These are phyloP conservation scores for Avena atlantica DNA, from an alignment of 176 grass and related monocot species.

Conservation along the genomic window DNA sequence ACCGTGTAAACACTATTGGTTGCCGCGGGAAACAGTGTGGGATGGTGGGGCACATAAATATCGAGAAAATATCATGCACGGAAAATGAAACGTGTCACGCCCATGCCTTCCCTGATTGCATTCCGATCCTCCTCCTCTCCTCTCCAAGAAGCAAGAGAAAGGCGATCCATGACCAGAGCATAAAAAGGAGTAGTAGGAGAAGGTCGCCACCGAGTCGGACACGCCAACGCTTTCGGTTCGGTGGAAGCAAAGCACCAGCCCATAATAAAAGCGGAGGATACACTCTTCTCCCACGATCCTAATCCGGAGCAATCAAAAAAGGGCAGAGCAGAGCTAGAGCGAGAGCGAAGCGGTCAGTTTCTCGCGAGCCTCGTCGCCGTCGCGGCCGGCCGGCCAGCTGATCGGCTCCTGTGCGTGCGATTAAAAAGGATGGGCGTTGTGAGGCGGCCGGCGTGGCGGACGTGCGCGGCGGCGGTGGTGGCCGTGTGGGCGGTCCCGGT, in stretches of 20 bases:
- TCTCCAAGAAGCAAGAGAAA: slow-evolving; percentile 16
- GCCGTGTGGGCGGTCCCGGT: slow-evolving; percentile 50
- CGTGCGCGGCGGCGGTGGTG: slow-evolving; percentile 29
- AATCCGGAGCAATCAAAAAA: neutral
- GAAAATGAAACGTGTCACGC: neutral
- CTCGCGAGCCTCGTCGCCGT: neutral
- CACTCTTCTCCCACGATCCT: too few species aligned
- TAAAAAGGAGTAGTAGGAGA: neutral
- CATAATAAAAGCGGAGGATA: neutral
- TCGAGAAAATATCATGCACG: slow-evolving; percentile 6
- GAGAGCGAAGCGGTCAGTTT: neutral
- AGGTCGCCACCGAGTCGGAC: neutral
- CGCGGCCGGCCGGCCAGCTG: neutral
- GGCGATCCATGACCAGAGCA: neutral
- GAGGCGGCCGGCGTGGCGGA: neutral
- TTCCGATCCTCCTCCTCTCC: slow-evolving; percentile 8
- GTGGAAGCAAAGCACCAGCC: slow-evolving; percentile 18
- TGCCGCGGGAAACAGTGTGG: neutral
- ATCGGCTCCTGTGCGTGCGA: neutral
- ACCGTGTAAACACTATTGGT: too few species aligned
- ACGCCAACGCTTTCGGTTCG: neutral
- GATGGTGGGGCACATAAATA: neutral
- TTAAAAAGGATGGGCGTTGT: neutral
- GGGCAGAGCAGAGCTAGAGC: neutral
- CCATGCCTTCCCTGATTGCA: neutral